Percentiles rank a stretch among this genome's conserved stretches.
These are phyloP conservation scores for Vachellia pachyceras DNA, from an alignment of 306 rosid genomes.

Conservation along the genomic window DNA sequence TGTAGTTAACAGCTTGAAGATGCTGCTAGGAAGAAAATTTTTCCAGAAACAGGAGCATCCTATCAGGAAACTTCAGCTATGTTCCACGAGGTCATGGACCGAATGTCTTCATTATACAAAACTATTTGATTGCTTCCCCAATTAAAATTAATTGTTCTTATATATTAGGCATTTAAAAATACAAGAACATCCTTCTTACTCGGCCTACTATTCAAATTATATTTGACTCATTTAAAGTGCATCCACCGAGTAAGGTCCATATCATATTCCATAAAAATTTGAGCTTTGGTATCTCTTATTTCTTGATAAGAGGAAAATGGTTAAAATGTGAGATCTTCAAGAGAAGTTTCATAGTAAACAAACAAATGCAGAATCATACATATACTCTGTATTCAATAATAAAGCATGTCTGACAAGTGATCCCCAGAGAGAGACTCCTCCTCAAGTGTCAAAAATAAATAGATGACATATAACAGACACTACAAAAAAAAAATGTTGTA, in stretches of 20 bases:
- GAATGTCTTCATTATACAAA: slow-evolving; percentile 56
- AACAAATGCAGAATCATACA: slow-evolving; percentile 9
- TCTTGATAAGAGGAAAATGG: background rate
- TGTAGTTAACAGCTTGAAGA: slow-evolving; percentile 69
- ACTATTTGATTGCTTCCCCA: background rate
- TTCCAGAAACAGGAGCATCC: slow-evolving; percentile 27
- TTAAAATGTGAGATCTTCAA: background rate
- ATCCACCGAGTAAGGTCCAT: background rate
- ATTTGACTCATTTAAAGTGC: background rate
- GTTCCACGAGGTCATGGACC: slow-evolving; percentile 86
- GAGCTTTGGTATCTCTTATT: background rate
- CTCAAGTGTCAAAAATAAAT: slow-evolving; percentile 39
- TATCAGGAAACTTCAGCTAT: slow-evolving; percentile 70
- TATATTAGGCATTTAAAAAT: too few relatives aligned
- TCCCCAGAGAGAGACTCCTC: background rate
- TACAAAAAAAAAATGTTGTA: too few relatives aligned
- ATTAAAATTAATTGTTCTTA: background rate
- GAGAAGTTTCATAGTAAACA: background rate
- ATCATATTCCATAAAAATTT: background rate
- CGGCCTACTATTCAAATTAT: background rate
- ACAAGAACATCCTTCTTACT: background rate
- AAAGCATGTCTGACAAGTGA: slow-evolving; percentile 4
- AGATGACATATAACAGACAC: slow-evolving; percentile 31
- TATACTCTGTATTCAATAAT: background rate
- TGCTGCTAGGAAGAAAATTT: slow-evolving; percentile 59